Evolutionary conservation across 306 rosid species (phyloP), one percentile per base, ranked within the genome.

Genomic region (Corylus heterophylla): DNA sequence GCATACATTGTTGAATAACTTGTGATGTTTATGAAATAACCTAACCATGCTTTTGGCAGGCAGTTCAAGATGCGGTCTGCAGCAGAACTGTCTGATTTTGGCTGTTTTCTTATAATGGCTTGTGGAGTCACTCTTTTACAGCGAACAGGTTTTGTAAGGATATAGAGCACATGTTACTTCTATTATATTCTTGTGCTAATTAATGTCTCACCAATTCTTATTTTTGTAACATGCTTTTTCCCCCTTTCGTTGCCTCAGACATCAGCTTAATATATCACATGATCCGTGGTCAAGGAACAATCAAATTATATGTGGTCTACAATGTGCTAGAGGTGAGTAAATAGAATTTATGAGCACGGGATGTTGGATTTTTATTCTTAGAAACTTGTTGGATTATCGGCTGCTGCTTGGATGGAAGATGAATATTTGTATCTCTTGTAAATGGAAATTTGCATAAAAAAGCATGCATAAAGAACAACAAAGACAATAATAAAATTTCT

Each of bases 191-290:
- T 58, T 73, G 70, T 71, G 13, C 27, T 77, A 75, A 54, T 13
- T 78, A 64, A 47, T 20, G 29, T 69, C 29, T 64, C 29, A 76
- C 51, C 72, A 71, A 74, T 83, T 50, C 77, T 83, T 67, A 68
- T 73, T 81, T 42, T 78, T 76, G 56, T 48, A 62, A 48, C 74
- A 35, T 69, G 69, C 37, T 44, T 68, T 69, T 54, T 74, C 74
- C 66, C 12, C 12, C 14, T 8, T 75, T 48, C 76, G 35, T 81
- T 80, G 73, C 71, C 74, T 73, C 88, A 95, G 98, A 95, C 83
- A 95, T 95, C 90, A 95, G 98, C 87, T 91, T 95, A 87, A 95
- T 95, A 84, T 95, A 95, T 90, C 99, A 95, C 89, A 95, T 95
- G 96, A 95, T 95, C 76, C 98, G 98, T 47, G 98, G 99, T 87